phyloP scores from a whole-genome alignment of 2,329 filamentous ascomycete genomes.

The Canariomyces notabilis region DNA sequence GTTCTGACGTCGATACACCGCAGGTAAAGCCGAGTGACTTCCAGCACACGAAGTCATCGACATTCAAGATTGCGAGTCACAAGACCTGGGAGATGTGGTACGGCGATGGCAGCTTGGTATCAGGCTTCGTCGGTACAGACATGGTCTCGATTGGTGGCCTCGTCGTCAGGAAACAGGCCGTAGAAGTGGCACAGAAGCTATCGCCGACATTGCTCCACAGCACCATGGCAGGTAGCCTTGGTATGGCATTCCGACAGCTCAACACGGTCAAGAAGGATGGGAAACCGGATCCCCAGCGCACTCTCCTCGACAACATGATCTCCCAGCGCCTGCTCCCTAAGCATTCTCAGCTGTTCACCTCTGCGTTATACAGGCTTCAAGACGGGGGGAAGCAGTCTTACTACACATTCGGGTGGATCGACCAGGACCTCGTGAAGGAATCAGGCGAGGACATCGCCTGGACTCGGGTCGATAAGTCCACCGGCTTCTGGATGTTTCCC shows the following conservation, averaged over 20 bases:
- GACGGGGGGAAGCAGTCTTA: slow-evolving; percentile 51
- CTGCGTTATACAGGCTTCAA: slow-evolving; percentile 53
- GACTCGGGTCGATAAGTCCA: slow-evolving; percentile 55
- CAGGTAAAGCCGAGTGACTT: slow-evolving; percentile 41
- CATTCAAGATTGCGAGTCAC: slow-evolving; percentile 43
- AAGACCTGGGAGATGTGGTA: slow-evolving; percentile 60
- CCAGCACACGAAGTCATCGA: slow-evolving; percentile 55
- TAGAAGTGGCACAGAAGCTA: slow-evolving; percentile 58
- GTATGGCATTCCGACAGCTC: slow-evolving; percentile 59
- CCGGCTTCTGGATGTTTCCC: slow-evolving; percentile 65
- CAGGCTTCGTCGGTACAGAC: slow-evolving; percentile 61
- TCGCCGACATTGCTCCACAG: slow-evolving; percentile 53
- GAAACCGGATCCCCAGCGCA: slow-evolving; percentile 47
- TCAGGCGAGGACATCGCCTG: slow-evolving; percentile 53
- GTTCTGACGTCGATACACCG: not conserved
- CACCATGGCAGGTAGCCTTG: slow-evolving; percentile 60
- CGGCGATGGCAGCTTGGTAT: slow-evolving; percentile 63
- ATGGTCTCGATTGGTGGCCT: slow-evolving; percentile 58
- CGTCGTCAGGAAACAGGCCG: slow-evolving; percentile 53
- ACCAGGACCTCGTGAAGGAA: slow-evolving; percentile 53
- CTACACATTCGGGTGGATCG: slow-evolving; percentile 71
- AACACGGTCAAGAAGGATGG: slow-evolving; percentile 49
- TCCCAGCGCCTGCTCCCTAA: slow-evolving; percentile 40
- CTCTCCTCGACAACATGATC: slow-evolving; percentile 67
- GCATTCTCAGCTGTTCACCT: slow-evolving; percentile 56